phyloP scores from a whole-genome alignment of 768 basidiomycete species.

The Boletus eberwhitei region DNA sequence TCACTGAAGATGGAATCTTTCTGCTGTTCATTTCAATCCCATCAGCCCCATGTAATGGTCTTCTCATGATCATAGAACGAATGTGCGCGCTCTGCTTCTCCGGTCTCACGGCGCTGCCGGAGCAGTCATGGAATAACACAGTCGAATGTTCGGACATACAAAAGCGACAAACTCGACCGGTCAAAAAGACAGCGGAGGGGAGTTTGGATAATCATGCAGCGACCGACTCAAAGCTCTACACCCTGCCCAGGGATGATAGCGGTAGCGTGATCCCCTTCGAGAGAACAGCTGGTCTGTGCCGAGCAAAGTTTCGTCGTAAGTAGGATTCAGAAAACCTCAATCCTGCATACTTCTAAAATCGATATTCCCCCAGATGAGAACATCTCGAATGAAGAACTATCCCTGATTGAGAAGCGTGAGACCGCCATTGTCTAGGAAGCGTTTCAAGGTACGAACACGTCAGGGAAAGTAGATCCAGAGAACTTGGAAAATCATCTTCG shows the following conservation, averaged over 20 bases:
- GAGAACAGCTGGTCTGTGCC: no score
- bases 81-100: background rate
- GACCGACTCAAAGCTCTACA: background rate
- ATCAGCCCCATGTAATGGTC: background rate
- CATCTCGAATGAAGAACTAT: slow-evolving; percentile 42
- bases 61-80: background rate
- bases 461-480: slow-evolving; percentile 51
- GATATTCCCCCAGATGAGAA: no score
- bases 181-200: background rate
- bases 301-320: no score
- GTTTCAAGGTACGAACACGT: slow-evolving; percentile 51
- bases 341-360: no score
- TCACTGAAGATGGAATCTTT: background rate
- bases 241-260: no score
- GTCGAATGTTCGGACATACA: background rate
- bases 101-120: no score
- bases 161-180: background rate
- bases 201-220: background rate
- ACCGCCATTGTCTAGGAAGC: slow-evolving; percentile 84
- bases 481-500: slow-evolving; percentile 57
- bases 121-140: background rate
- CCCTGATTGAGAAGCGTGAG: slow-evolving; percentile 79
- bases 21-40: background rate
- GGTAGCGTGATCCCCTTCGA: no score
- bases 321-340: no score